Conservation (phyloP, 2,329 filamentous ascomycete species). For the Ascochyta clinopodiicola region DNA sequence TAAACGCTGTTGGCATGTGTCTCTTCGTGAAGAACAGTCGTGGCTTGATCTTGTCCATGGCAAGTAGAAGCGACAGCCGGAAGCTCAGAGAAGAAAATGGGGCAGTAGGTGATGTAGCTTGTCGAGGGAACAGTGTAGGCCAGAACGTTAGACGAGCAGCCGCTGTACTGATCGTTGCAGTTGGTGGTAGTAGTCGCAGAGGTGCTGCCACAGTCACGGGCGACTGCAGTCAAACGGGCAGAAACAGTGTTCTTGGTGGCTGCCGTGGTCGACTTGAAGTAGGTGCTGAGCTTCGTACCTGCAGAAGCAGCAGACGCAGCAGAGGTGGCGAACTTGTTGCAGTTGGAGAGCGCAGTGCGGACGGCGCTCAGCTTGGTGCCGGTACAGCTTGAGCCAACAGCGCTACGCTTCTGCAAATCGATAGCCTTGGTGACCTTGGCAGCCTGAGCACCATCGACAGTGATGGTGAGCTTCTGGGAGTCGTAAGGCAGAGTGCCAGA, state of each 20-base stretch:
- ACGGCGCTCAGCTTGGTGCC: slow-evolving; percentile 55
- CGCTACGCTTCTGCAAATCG: slow-evolving; percentile 58
- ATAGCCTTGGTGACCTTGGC: slow-evolving; percentile 53
- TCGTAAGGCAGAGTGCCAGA: slow-evolving; percentile 62
- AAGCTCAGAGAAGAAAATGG: slow-evolving; percentile 64
- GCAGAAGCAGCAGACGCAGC: slow-evolving; percentile 59
- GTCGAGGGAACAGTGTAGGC: slow-evolving; percentile 66
- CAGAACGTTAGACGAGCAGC: slow-evolving; percentile 58
- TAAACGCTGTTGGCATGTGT: slow-evolving; percentile 67
- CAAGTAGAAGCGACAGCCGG: slow-evolving; percentile 59
- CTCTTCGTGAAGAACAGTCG: slow-evolving; percentile 69
- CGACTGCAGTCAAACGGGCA: slow-evolving; percentile 51
- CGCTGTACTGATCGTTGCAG: slow-evolving; percentile 64
- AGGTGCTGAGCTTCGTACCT: slow-evolving; percentile 61
- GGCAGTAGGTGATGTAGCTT: slow-evolving; percentile 68
- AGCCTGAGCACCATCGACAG: slow-evolving; percentile 64
- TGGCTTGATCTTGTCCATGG: slow-evolving; percentile 70
- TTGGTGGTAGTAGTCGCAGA: slow-evolving; percentile 61
- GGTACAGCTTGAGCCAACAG: slow-evolving; percentile 62
- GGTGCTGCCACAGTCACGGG: slow-evolving; percentile 62
- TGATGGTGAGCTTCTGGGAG: slow-evolving; percentile 65
- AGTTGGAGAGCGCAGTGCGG: slow-evolving; percentile 61
- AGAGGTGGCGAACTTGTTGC: slow-evolving; percentile 59
- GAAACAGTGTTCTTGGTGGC: slow-evolving; percentile 51
- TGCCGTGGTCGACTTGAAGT: slow-evolving; percentile 66